A percentile compares a stretch with the other conserved stretches of the same genome.
These are phyloP conservation scores for Phaeodactylum tricornutum DNA, from an alignment of 108 stramenopile species.

Conservation along the genomic window DNA sequence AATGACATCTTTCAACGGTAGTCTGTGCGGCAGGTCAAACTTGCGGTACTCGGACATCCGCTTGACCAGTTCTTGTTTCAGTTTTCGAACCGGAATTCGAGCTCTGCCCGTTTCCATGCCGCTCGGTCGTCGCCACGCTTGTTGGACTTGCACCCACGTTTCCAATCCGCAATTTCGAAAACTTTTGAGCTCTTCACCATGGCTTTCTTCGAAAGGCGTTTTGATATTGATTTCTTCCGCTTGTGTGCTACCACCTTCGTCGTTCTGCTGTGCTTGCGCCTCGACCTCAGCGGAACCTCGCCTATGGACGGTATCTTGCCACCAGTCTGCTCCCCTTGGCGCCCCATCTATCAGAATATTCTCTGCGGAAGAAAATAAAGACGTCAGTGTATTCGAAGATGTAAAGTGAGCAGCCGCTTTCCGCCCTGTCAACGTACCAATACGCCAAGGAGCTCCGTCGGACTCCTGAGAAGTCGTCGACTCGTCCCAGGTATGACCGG, in stretches of 20 bases:
- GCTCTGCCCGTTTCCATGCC: too few relatives aligned
- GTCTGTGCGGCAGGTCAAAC: too few relatives aligned
- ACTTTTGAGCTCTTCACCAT: not conserved
- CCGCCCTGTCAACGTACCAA: not conserved
- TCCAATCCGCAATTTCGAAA: conserved; percentile 33
- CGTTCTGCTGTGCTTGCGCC: not conserved
- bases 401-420: not conserved
- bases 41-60: too few relatives aligned
- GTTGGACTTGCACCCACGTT: conserved; percentile 19
- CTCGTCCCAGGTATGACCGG: not conserved
- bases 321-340: not conserved
- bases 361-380: not conserved
- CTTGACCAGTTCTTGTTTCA: too few relatives aligned
- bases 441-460: not conserved
- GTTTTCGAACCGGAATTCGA: too few relatives aligned
- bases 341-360: not conserved
- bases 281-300: too few relatives aligned
- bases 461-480: not conserved
- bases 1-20: too few relatives aligned
- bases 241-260: too few relatives aligned
- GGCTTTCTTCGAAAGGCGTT: not conserved
- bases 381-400: not conserved
- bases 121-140: conserved; percentile 24
- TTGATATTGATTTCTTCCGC: not conserved
- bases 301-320: too few relatives aligned